Percentiles rank a stretch among this genome's conserved stretches.
Conservation (phyloP, 345 rosid genomes). For the Pseudoturritis turrita region DNA sequence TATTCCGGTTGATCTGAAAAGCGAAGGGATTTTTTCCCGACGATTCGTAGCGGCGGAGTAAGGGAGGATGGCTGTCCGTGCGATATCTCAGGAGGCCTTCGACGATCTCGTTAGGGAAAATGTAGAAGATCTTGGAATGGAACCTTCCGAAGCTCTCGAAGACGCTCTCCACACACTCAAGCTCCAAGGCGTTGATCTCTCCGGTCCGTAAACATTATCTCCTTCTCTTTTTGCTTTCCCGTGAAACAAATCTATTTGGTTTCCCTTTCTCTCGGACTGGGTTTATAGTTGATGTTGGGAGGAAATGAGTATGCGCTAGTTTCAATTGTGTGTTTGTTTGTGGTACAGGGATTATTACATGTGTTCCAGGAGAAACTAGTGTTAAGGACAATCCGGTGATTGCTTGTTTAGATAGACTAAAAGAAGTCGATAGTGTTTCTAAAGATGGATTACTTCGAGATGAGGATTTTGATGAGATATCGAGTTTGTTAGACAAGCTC, state of each 20-base stretch:
- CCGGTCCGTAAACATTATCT: slow-evolving; percentile 35
- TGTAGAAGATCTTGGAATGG: slow-evolving; percentile 86
- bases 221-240: slow-evolving; percentile 8
- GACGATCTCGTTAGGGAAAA: slow-evolving; percentile 84
- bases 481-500: slow-evolving; percentile 43
- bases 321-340: slow-evolving; percentile 5
- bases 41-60: slow-evolving; percentile 39
- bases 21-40: not conserved
- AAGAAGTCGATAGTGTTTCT: slow-evolving; percentile 28
- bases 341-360: slow-evolving; percentile 62
- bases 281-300: too few species aligned
- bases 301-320: not conserved
- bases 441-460: slow-evolving; percentile 18
- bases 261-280: not conserved
- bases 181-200: slow-evolving; percentile 93
- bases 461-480: slow-evolving; percentile 42
- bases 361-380: slow-evolving; percentile 64
- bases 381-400: slow-evolving; percentile 58
- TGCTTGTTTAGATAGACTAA: slow-evolving; percentile 55
- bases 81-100: slow-evolving; percentile 87
- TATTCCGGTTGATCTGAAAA: not conserved
- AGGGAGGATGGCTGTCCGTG: slow-evolving; percentile 43
- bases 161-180: slow-evolving; percentile 82
- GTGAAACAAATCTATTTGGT: not conserved
- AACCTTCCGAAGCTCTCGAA: slow-evolving; percentile 78